Base-by-base conservation (phyloP, 495 filamentous ascomycete genomes). In the Penicillium egyptiacum region DNA sequence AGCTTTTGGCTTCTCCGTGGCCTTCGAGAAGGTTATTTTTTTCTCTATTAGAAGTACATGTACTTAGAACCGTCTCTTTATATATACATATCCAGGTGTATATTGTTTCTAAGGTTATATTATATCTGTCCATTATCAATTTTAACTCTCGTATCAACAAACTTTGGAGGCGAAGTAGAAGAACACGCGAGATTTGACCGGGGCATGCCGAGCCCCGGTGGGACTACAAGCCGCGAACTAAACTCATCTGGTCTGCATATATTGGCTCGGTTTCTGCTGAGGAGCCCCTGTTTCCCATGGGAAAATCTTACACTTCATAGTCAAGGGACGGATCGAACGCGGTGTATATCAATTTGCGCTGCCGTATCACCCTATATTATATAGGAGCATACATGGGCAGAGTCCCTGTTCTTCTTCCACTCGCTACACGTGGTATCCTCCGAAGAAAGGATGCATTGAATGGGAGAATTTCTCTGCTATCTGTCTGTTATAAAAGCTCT, bases 141-240 rank as follows among this genome's bases (percentile, higher is more conserved):
- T 31, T 45, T 2, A 5, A 14, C 17, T 14, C 9, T 26, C 12
- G 30, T 33, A 12, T 12, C 30, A 33, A 33, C 30, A 6, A 10
- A 50, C 19, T 44, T 33, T 17, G 14, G n/a, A 31, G 45, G 9
- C 26, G 16, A 47, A 17, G 25, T 9, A 33, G 56, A 61, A n/a
- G 56, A 63, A 55, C 62, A 68, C 55, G 57, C 65, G 59, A 61
- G 53, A 57, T 17, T 26, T 28, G 22, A 41, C 45, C 16, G 41
- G 58, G 49, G 40, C 52, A 61, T 53, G 56, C 66, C 63, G 66
- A 66, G 55, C 58, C 44, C 62, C 65, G 62, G 42, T 50, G 52
- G 50, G 44, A 50, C 57, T 43, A 50, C 20, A 56, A 30, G 44
- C 61, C 57, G 51, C 55, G 25, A 47, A 60, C 56, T 50, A 55